Evolutionary conservation across 306 rosid genomes (phyloP), one percentile per base, ranked within the genome.

Genomic region (Vachellia collinsii): DNA sequence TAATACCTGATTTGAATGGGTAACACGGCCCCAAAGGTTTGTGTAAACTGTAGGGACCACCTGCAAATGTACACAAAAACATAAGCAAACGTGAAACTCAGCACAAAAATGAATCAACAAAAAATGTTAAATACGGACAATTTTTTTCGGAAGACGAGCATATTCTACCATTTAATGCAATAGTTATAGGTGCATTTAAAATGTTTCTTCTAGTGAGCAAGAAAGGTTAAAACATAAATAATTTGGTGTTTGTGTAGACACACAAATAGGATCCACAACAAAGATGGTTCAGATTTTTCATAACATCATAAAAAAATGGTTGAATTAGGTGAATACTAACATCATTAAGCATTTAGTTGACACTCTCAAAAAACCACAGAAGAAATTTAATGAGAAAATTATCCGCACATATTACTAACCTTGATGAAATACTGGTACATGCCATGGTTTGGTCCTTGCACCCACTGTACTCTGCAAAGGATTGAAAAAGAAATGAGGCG

Each of bases 21-120:
- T 79, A 53, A 86, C 86, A 78, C 76, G 94, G 10, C 98, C 98
- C 83, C 92, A 83, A 65, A 85, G 63, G 78, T 82, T 83, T 41
- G 84, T 89, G 84, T 92, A 94, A 85, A 85, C 78, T 19, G 98
- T 89, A 77, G 98, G 98, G 83, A 94, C 98, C 77, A 94, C 98
- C 98, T 94, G 90, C 85, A 78, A 77, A 71, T 11, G 50, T 11
- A 64, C 20, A 77, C 22, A 58, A 61, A 48, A 43, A 66, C 50
- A 70, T 59, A 73, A 62, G 81, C 20, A 73, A 59, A 44, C 25
- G 37, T 77, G 68, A 69, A 78, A 79, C 53, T 65, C 64, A 17
- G 16, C 16, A 59, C 64, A 71, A 8, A 66, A 3, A 63, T 54
- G 65, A 72, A 80, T 25, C 42, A 47, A 63, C 43, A 23, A 67